These are phyloP conservation scores for Neotropicomus parvogracilis DNA, from an alignment of 1,284 basidiomycete genomes.

Conservation along the genomic window DNA sequence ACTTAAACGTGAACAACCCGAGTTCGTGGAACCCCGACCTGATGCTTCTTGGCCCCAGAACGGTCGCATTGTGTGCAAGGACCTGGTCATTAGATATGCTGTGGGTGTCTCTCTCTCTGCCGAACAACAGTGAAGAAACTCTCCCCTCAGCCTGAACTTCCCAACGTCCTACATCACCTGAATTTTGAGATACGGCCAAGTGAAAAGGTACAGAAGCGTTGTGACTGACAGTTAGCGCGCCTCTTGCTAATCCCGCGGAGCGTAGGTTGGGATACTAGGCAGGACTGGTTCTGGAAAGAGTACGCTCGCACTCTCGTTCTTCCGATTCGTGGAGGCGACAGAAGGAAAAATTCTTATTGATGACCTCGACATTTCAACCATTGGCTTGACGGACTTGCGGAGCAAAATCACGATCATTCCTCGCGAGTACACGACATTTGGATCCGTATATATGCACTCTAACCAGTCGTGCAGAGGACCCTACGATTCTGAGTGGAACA, in stretches of 20 bases:
- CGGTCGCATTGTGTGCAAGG: conserved; percentile 75
- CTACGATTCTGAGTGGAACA: conserved; percentile 84
- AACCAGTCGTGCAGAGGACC: conserved; percentile 61
- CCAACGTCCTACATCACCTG: conserved; percentile 80
- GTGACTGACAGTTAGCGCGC: background rate
- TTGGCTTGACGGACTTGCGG: conserved; percentile 87
- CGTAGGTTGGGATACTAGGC: conserved; percentile 79
- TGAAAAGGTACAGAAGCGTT: conserved; percentile 54
- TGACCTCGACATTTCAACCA: conserved; percentile 78
- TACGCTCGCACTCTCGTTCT: conserved; percentile 89
- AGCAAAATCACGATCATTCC: conserved; percentile 90
- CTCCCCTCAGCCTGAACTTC: conserved; percentile 64
- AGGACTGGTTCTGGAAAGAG: conserved; percentile 88
- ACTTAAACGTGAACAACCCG: conserved; percentile 70
- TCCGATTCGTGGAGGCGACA: conserved; percentile 91
- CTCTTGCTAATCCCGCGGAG: conserved; percentile 7
- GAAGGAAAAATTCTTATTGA: conserved; percentile 84
- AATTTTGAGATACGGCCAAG: conserved; percentile 76
- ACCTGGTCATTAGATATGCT: conserved; percentile 85
- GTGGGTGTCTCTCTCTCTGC: conserved; percentile 41
- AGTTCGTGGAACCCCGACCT: conserved; percentile 85
- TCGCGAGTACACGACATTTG: conserved; percentile 46
- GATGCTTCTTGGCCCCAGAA: conserved; percentile 75
- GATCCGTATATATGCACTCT: background rate
- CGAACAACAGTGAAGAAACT: background rate